Percentiles rank a stretch among this genome's conserved stretches.
Conservation (phyloP, 1,284 basidiomycete species). For the Leccinum subspadiceum region DNA sequence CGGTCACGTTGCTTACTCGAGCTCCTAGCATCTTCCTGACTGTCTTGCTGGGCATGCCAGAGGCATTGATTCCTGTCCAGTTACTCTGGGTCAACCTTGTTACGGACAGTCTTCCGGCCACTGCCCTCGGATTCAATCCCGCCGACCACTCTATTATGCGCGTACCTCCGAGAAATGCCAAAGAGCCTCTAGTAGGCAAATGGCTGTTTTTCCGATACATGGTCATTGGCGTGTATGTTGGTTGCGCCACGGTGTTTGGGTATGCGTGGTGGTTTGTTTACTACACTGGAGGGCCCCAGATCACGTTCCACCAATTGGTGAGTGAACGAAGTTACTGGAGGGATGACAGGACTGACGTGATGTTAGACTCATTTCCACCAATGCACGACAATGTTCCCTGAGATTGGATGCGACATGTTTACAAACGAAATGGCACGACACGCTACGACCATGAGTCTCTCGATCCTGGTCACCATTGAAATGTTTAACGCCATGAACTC, state of each 20-base stretch:
- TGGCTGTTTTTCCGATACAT: conserved; percentile 98
- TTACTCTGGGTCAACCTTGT: conserved; percentile 96
- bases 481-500: conserved; percentile 99
- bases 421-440: conserved; percentile 77
- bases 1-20: conserved; percentile 6
- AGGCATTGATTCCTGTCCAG: conserved; percentile 97
- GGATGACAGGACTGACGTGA: conserved; percentile 11
- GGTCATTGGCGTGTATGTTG: conserved; percentile 92
- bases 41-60: conserved; percentile 96
- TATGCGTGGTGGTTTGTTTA: conserved; percentile 99
- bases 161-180: conserved; percentile 82
- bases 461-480: conserved; percentile 91
- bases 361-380: conserved; percentile 90
- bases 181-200: conserved; percentile 86
- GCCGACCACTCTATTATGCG: conserved; percentile 96
- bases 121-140: conserved; percentile 98
- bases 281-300: conserved; percentile 88
- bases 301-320: conserved; percentile 90
- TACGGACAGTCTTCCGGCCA: conserved; percentile 94
- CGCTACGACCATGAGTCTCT: conserved; percentile 95
- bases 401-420: conserved; percentile 95
- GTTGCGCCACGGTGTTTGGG: conserved; percentile 92
- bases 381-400: conserved; percentile 78
- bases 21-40: conserved; percentile 86
- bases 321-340: conserved; percentile 34